Conservation (phyloP, 139 green algal species). For the Micractinium conductrix region DNA sequence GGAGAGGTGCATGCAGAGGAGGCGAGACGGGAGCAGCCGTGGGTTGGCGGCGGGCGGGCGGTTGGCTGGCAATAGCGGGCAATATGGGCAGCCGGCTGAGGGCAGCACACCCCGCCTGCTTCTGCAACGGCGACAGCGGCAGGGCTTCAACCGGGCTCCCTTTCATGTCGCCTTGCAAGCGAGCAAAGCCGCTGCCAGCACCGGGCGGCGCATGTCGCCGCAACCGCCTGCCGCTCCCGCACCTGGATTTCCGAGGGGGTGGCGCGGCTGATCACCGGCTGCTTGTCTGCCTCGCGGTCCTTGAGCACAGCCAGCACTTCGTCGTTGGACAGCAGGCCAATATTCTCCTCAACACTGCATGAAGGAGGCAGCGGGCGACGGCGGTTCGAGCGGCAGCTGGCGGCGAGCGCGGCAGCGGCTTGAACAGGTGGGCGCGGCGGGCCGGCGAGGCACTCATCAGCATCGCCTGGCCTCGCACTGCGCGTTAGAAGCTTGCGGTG, state of each 20-base stretch:
- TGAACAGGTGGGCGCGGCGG: background rate
- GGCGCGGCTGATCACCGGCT: slow-evolving; percentile 27
- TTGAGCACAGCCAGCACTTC: slow-evolving; percentile 61
- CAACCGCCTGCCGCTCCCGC: background rate
- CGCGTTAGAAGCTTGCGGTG: background rate
- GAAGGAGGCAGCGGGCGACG: background rate
- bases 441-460: background rate
- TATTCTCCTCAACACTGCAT: slow-evolving; percentile 50
- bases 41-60: too few species aligned
- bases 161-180: too few species aligned
- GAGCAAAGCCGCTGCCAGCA: too few species aligned
- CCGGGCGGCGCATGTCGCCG: background rate
- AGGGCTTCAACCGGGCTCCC: background rate
- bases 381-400: background rate
- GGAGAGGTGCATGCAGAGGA: background rate
- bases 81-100: background rate
- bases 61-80: too few species aligned
- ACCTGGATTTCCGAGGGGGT: slow-evolving; percentile 56
- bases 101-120: background rate
- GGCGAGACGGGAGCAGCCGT: too few species aligned
- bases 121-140: too few species aligned
- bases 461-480: background rate
- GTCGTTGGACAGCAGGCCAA: slow-evolving; percentile 50
- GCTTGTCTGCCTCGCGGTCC: slow-evolving; percentile 48
- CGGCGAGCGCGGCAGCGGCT: background rate